These are phyloP conservation scores for Rhodotorula paludigena DNA, from an alignment of 768 basidiomycete genomes.

Conservation along the genomic window DNA sequence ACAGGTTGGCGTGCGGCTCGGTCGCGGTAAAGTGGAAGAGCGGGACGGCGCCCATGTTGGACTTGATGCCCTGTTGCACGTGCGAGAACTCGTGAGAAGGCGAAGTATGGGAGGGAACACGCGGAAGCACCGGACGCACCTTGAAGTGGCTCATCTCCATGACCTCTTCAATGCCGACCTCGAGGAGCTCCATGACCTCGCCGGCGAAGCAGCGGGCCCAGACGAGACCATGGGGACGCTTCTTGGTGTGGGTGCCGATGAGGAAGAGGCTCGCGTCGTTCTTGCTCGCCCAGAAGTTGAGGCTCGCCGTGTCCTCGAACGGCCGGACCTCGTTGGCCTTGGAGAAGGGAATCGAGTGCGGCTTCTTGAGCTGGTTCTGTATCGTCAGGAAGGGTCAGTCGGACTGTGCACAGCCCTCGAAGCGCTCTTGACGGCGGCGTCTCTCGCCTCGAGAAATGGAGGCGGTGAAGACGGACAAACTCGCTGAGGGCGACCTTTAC, in stretches of 20 bases:
- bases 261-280: constrained; percentile 92
- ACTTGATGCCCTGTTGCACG: constrained; percentile 68
- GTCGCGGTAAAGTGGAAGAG: constrained; percentile 77
- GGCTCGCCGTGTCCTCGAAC: constrained; percentile 74
- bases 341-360: constrained; percentile 81
- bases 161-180: constrained; percentile 79
- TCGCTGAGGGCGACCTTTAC: constrained; percentile 80
- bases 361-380: constrained; percentile 90
- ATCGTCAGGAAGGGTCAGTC: too few relatives aligned
- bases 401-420: too few relatives aligned
- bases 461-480: constrained; percentile 58
- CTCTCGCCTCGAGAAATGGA: too few relatives aligned
- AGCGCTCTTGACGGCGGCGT: too few relatives aligned
- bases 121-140: constrained; percentile 52
- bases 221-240: constrained; percentile 78
- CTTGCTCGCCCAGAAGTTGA: constrained; percentile 89
- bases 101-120: not conserved
- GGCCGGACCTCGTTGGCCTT: constrained; percentile 78
- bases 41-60: constrained; percentile 81
- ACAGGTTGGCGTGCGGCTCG: constrained; percentile 63
- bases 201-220: constrained; percentile 82
- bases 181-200: constrained; percentile 86
- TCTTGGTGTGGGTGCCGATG: constrained; percentile 87
- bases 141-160: constrained; percentile 76
- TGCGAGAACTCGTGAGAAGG: not conserved